Conservation (phyloP, 768 basidiomycete genomes). For the Epithele typhae region DNA sequence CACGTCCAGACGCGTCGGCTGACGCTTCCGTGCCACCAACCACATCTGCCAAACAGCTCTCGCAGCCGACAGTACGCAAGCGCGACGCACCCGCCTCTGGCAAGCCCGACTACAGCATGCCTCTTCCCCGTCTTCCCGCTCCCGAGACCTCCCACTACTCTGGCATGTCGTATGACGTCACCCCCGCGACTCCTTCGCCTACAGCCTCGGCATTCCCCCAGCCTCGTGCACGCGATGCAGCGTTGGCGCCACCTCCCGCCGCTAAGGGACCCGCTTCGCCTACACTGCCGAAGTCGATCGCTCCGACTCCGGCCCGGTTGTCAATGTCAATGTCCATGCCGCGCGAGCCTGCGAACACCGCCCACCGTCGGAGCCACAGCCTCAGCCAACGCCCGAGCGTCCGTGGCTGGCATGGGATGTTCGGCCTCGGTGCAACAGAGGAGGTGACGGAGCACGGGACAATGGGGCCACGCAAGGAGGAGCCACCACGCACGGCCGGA, state of each 20-base stretch:
- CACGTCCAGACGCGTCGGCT: slow-evolving; percentile 15
- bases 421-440: slow-evolving; percentile 37
- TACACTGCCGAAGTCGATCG: slow-evolving; percentile 19
- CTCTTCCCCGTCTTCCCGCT: slow-evolving; percentile 73
- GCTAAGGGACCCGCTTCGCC: slow-evolving; percentile 19
- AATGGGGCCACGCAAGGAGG: slow-evolving; percentile 20
- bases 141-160: slow-evolving; percentile 81
- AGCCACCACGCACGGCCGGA: slow-evolving; percentile 58
- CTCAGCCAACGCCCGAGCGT: slow-evolving; percentile 67
- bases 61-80: slow-evolving; percentile 29
- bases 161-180: slow-evolving; percentile 71
- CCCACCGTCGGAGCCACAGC: slow-evolving; percentile 80
- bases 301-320: slow-evolving; percentile 9
- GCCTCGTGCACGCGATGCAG: slow-evolving; percentile 66
- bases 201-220: slow-evolving; percentile 47
- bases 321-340: slow-evolving; percentile 37
- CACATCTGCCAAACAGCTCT: slow-evolving; percentile 26
- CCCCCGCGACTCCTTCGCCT: slow-evolving; percentile 50
- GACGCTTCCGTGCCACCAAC: slow-evolving; percentile 19
- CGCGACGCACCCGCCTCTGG: slow-evolving; percentile 29
- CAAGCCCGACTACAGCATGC: slow-evolving; percentile 77
- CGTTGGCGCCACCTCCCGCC: slow-evolving; percentile 28
- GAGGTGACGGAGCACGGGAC: slow-evolving; percentile 40
- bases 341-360: slow-evolving; percentile 70
- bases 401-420: slow-evolving; percentile 58